These are phyloP conservation scores for Scedosporium dehoogii DNA, from an alignment of 2,329 filamentous ascomycete species.

Conservation along the genomic window DNA sequence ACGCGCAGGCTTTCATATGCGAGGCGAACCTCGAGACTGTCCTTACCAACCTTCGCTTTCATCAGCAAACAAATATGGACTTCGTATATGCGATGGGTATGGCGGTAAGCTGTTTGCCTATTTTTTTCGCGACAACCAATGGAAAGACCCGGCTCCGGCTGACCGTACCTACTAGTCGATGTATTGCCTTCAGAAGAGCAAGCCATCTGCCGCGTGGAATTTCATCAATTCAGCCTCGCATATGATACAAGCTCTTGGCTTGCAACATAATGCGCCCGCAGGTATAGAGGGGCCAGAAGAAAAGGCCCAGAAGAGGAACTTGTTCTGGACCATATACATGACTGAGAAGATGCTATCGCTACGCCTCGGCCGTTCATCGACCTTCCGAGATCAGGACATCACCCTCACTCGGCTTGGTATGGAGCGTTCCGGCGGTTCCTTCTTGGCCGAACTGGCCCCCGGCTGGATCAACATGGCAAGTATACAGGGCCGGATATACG, in stretches of 20 bases:
- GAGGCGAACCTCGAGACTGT: conserved; percentile 21
- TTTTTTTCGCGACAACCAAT: neutral
- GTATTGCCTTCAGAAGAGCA: conserved; percentile 21
- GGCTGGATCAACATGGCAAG: conserved; percentile 41
- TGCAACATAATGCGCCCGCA: conserved; percentile 15
- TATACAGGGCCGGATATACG: conserved; percentile 45
- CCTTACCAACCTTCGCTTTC: conserved; percentile 19
- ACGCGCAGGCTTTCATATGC: conserved; percentile 14
- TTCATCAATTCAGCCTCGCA: conserved; percentile 19
- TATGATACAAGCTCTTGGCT: conserved; percentile 20
- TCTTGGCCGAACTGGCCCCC: conserved; percentile 24
- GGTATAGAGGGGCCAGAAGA: conserved; percentile 7
- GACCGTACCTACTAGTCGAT: conserved; percentile 13
- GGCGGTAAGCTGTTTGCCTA: conserved; percentile 10
- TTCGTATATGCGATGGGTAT: conserved; percentile 14
- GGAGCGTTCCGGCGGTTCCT: conserved; percentile 17
- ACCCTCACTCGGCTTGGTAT: conserved; percentile 25
- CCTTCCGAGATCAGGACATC: conserved; percentile 46
- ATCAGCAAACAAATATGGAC: conserved; percentile 18
- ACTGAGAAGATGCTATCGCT: conserved; percentile 47
- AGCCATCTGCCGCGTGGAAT: conserved; percentile 20
- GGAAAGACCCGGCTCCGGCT: neutral
- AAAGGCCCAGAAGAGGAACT: conserved; percentile 9
- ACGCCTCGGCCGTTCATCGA: conserved; percentile 40
- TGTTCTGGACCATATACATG: conserved; percentile 51